phyloP scores from a whole-genome alignment of 2,329 filamentous ascomycete species.

The Trichoderma sp. region DNA sequence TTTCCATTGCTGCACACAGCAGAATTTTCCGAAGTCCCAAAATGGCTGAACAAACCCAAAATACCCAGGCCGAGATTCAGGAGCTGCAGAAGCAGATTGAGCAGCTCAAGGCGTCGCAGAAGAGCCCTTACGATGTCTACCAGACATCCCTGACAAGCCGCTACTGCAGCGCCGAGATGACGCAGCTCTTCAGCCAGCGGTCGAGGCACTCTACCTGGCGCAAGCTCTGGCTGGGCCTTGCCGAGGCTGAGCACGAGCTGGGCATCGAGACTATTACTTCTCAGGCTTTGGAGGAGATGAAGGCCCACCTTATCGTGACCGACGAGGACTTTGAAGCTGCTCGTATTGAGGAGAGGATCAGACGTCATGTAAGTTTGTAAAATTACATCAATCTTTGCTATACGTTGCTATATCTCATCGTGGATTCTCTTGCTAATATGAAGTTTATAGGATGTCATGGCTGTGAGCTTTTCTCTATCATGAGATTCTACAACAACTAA shows the following conservation, averaged over 20 bases:
- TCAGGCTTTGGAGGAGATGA: constrained; percentile 77
- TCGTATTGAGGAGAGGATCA: constrained; percentile 72
- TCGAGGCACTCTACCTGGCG: constrained; percentile 78
- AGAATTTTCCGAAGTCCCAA: neutral
- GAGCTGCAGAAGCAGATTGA: constrained; percentile 12
- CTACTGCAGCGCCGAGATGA: constrained; percentile 76
- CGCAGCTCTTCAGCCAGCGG: constrained; percentile 75
- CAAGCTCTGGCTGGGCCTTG: constrained; percentile 81
- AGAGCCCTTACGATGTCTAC: constrained; percentile 41
- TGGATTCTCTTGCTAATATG: constrained; percentile 23
- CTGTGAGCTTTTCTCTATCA: constrained; percentile 41
- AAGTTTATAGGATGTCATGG: constrained; percentile 56
- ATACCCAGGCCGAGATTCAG: neutral
- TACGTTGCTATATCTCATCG: neutral
- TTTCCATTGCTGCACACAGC: neutral
- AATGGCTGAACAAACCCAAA: neutral
- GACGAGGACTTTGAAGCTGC: constrained; percentile 77
- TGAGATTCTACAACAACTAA: constrained; percentile 28
- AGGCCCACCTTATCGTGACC: constrained; percentile 70
- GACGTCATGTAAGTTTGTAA: constrained; percentile 53
- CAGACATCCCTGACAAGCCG: constrained; percentile 70
- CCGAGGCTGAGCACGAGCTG: constrained; percentile 78
- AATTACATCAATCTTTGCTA: neutral
- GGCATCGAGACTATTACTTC: constrained; percentile 70
- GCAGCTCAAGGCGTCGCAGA: neutral